Conservation (phyloP, 225 moss, liverwort and hornwort genomes). For the Pleurozium schreberi region DNA sequence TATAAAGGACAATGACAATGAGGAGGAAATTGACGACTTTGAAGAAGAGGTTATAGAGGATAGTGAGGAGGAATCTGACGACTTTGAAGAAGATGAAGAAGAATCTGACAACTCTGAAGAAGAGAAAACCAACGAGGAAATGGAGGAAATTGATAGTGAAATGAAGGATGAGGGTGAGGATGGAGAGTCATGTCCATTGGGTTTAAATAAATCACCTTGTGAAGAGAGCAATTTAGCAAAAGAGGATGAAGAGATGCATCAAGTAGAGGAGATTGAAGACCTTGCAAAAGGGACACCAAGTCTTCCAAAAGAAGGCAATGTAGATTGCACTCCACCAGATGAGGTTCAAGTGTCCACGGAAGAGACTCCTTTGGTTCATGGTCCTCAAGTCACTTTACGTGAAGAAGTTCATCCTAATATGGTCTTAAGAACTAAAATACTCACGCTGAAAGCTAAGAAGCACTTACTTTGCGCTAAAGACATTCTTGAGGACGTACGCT, state of each 20-base stretch:
- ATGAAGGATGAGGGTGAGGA: too few relatives aligned
- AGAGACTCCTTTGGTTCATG: not conserved
- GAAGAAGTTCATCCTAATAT: not conserved
- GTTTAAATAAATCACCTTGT: too few relatives aligned
- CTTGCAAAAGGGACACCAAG: not conserved
- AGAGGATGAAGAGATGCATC: too few relatives aligned
- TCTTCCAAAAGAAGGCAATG: not conserved
- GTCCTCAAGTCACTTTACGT: fast-evolving
- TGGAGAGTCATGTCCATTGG: not conserved
- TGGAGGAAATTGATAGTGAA: not conserved
- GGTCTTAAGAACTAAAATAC: not conserved
- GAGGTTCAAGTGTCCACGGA: not conserved
- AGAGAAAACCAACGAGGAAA: not conserved
- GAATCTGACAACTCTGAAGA: too few relatives aligned
- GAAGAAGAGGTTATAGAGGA: too few relatives aligned
- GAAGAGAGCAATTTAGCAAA: too few relatives aligned
- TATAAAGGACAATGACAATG: not conserved
- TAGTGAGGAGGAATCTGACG: too few relatives aligned
- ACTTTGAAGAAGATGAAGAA: too few relatives aligned
- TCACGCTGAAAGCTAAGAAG: not conserved
- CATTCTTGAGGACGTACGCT: not conserved
- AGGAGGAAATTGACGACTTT: too few relatives aligned
- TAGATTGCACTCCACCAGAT: not conserved
- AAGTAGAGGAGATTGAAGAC: too few relatives aligned
- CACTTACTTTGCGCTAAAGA: not conserved